Conservation (phyloP, 1,284 basidiomycete species). For the Irpex sp. region DNA sequence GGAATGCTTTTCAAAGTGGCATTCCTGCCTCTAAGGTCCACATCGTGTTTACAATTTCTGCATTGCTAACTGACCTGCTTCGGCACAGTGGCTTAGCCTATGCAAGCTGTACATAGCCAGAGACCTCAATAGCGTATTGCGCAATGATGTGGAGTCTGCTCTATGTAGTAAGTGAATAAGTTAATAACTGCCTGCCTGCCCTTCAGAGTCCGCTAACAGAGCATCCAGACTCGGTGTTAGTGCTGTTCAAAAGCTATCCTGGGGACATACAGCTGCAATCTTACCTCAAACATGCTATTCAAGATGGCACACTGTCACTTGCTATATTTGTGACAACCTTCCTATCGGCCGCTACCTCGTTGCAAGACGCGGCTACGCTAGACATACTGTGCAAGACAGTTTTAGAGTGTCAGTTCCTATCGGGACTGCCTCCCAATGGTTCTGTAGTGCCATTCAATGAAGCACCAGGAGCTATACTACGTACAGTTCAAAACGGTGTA, state of each 20-base stretch:
- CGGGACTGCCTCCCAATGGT: conserved; percentile 47
- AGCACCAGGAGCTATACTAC: conserved; percentile 44
- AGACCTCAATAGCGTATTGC: conserved; percentile 24
- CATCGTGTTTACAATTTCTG: neutral
- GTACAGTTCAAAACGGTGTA: conserved; percentile 57
- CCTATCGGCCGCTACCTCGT: conserved; percentile 37
- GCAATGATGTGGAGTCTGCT: conserved; percentile 28
- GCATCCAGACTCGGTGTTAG: conserved; percentile 58
- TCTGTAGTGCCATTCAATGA: conserved; percentile 50
- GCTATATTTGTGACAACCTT: conserved; percentile 57
- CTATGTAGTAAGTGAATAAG: conserved; percentile 32
- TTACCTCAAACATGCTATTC: conserved; percentile 60
- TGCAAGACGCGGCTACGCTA: conserved; percentile 61
- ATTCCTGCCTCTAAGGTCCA: conserved; percentile 56
- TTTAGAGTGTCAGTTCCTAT: conserved; percentile 57
- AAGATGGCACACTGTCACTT: conserved; percentile 51
- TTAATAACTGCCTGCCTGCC: conserved; percentile 36
- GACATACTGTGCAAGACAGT: conserved; percentile 64
- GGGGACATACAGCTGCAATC: conserved; percentile 57
- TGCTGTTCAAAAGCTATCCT: conserved; percentile 61
- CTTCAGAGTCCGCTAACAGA: neutral
- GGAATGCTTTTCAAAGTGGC: conserved; percentile 69
- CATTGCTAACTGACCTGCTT: neutral
- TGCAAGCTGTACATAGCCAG: conserved; percentile 58
- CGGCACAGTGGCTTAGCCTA: conserved; percentile 56